A percentile compares a stretch with the other conserved stretches of the same genome.
Conservation (phyloP, 306 rosid species). For the Rosa lucieae region DNA sequence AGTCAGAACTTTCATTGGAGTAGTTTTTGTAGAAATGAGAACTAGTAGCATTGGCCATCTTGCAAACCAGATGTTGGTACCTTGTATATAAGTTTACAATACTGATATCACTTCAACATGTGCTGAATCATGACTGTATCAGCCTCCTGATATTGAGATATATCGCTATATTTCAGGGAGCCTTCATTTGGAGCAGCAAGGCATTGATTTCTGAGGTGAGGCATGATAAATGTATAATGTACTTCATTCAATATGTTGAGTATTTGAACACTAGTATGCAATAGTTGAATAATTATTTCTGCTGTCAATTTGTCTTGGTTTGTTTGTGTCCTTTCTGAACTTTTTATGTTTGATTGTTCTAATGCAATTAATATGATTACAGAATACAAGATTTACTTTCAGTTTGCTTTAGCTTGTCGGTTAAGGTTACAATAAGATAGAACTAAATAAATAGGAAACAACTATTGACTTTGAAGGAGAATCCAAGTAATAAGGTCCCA, state of each 20-base stretch:
- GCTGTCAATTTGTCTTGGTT: neutral
- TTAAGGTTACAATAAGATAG: neutral
- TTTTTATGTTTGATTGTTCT: neutral
- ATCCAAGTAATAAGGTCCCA: neutral
- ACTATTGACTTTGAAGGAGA: neutral
- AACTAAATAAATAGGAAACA: neutral
- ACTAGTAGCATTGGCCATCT: neutral
- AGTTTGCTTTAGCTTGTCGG: neutral
- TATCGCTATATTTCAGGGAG: constrained; percentile 63
- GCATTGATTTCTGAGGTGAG: constrained; percentile 88
- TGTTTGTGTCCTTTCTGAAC: neutral
- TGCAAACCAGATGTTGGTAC: neutral
- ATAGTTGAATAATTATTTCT: neutral
- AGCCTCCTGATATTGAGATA: constrained; percentile 1
- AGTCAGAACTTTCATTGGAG: neutral
- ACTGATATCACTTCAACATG: neutral
- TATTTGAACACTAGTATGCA: neutral
- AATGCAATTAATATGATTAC: neutral
- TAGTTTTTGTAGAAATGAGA: neutral
- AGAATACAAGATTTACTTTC: neutral
- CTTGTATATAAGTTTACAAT: neutral
- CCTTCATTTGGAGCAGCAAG: constrained; percentile 92
- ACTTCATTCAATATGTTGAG: neutral
- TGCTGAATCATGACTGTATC: neutral
- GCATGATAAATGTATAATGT: constrained; percentile 8